Conservation (phyloP, 345 rosid genomes). For the Boechera retrofracta region DNA sequence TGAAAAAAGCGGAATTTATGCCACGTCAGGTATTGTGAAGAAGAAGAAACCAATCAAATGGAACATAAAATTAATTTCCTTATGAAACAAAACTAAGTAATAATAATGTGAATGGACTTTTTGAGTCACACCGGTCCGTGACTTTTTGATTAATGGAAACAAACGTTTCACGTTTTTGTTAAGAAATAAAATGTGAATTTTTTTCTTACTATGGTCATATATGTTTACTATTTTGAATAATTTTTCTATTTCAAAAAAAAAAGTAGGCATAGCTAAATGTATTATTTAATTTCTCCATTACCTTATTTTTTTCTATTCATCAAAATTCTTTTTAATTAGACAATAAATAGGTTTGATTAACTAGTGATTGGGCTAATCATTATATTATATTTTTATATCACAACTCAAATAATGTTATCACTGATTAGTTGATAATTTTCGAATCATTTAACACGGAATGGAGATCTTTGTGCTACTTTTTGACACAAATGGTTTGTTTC, state of each 20-base stretch:
- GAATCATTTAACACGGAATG: background rate
- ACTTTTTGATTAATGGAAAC: slow-evolving; percentile 1
- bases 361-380: slow-evolving; percentile 8
- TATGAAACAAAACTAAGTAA: background rate
- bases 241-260: background rate
- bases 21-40: slow-evolving; percentile 39
- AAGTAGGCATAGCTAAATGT: background rate
- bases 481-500: slow-evolving; percentile 25
- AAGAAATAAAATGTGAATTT: slow-evolving; percentile 1
- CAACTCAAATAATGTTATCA: background rate
- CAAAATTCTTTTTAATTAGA: background rate
- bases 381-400: background rate
- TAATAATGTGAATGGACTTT: background rate
- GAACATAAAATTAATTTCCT: background rate
- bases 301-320: background rate
- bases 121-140: background rate
- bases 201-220: slow-evolving; percentile 7
- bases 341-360: slow-evolving; percentile 10
- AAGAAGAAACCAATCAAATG: background rate
- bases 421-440: background rate
- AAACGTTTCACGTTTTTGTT: slow-evolving; percentile 11
- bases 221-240: slow-evolving; percentile 16
- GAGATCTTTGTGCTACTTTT: slow-evolving; percentile 7
- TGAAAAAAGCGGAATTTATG: slow-evolving; percentile 19
- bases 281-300: background rate